Conservation (phyloP, 768 basidiomycete species). For the Fibroporia radiculosa region DNA sequence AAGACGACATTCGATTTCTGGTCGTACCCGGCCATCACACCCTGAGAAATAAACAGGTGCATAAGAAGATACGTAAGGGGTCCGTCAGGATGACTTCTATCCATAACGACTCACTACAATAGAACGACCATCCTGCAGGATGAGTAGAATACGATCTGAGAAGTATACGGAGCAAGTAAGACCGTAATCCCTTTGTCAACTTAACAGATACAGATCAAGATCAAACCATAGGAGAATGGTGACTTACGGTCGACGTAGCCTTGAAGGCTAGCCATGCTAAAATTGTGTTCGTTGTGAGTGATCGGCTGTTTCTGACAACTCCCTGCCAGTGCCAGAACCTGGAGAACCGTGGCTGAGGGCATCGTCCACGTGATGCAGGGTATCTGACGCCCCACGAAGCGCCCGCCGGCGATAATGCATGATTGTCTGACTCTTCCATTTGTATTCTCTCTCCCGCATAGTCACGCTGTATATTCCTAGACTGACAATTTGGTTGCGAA, state of each 20-base stretch:
- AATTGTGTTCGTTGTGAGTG: neutral
- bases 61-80: neutral
- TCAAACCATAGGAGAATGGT: neutral
- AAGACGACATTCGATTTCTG: constrained; percentile 95
- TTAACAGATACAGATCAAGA: neutral
- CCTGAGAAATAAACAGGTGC: constrained; percentile 38
- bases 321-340: neutral
- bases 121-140: constrained; percentile 92
- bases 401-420: neutral
- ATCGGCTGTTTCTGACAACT: too few relatives aligned
- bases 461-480: too few relatives aligned
- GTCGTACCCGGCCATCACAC: constrained; percentile 87
- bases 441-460: neutral
- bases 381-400: too few relatives aligned
- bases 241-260: constrained; percentile 85
- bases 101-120: constrained; percentile 63
- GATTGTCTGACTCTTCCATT: neutral
- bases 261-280: constrained; percentile 77
- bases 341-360: neutral
- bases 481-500: too few relatives aligned
- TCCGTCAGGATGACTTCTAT: neutral
- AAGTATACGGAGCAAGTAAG: too few relatives aligned
- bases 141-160: constrained; percentile 81
- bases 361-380: too few relatives aligned
- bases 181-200: neutral